A percentile compares a stretch with the other conserved stretches of the same genome.
Conservation (phyloP, 805 yeast genomes). For the Hanseniaspora nectarophila region DNA sequence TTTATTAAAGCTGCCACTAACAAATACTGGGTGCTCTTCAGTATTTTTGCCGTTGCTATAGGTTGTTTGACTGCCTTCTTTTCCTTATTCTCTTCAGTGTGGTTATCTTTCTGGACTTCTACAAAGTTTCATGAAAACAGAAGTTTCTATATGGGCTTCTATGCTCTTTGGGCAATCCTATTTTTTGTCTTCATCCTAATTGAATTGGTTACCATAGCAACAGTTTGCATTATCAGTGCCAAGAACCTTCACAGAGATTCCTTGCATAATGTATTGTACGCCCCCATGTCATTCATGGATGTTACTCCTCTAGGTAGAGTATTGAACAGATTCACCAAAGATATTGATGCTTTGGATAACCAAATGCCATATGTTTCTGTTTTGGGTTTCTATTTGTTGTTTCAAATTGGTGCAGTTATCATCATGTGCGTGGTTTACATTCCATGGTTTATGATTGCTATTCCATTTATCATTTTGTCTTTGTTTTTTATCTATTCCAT, state of each 20-base stretch:
- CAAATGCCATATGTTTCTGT: slow-evolving; percentile 39
- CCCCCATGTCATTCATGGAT: slow-evolving; percentile 77
- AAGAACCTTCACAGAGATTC: slow-evolving; percentile 50
- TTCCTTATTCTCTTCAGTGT: slow-evolving; percentile 31
- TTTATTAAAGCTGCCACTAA: slow-evolving; percentile 51
- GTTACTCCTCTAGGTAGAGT: slow-evolving; percentile 82
- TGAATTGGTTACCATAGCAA: slow-evolving; percentile 22
- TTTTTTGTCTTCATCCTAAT: slow-evolving; percentile 34
- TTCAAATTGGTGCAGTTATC: slow-evolving; percentile 51
- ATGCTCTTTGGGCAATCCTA: slow-evolving; percentile 48
- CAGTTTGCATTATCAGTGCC: slow-evolving; percentile 44
- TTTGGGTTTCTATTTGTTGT: slow-evolving; percentile 40
- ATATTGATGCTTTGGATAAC: slow-evolving; percentile 73
- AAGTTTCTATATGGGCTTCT: slow-evolving; percentile 65
- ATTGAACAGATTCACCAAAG: slow-evolving; percentile 75
- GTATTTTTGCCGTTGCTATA: slow-evolving; percentile 22
- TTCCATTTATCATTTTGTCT: slow-evolving; percentile 42
- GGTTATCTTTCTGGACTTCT: slow-evolving; percentile 77
- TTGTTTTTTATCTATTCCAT: slow-evolving; percentile 35
- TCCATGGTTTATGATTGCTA: slow-evolving; percentile 67
- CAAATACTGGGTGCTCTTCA: slow-evolving; percentile 22
- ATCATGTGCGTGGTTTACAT: slow-evolving; percentile 59
- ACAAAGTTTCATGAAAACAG: slow-evolving; percentile 38
- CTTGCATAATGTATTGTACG: slow-evolving; percentile 47
- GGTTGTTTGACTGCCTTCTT: slow-evolving; percentile 25